Percentiles rank a stretch among this genome's conserved stretches.
Conservation (phyloP, 345 rosid species). For the Dovyalis caffra region DNA sequence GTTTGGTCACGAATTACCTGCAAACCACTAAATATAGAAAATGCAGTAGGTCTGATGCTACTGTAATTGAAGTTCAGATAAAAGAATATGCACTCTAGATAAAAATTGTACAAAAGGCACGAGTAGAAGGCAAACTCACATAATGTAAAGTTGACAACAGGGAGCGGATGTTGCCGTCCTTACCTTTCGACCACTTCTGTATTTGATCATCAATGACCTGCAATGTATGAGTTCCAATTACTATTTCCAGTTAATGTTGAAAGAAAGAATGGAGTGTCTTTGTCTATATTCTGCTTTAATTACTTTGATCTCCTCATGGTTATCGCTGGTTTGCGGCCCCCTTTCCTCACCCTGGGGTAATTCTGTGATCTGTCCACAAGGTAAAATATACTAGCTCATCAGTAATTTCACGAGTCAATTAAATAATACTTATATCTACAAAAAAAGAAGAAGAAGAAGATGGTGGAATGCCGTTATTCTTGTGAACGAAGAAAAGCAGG, state of each 20-base stretch:
- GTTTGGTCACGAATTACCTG: not conserved
- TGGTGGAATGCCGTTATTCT: not conserved
- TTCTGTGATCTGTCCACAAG: conserved; percentile 54
- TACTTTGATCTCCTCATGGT: conserved; percentile 53
- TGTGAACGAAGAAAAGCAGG: not conserved
- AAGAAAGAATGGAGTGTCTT: not conserved
- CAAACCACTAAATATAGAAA: not conserved
- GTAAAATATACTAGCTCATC: conserved; percentile 9
- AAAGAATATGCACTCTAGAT: not conserved
- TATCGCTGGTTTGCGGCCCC: conserved; percentile 23
- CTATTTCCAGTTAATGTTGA: not conserved
- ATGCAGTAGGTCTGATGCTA: not conserved
- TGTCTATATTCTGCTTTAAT: conserved; percentile 6
- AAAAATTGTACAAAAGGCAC: not conserved
- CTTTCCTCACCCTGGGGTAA: conserved; percentile 41
- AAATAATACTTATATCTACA: not conserved
- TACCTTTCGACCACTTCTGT: conserved; percentile 73
- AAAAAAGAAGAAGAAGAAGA: not conserved
- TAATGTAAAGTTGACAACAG: conserved; percentile 83
- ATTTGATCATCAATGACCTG: conserved; percentile 69
- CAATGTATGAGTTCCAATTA: conserved; percentile 16
- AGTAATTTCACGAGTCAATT: conserved; percentile 14
- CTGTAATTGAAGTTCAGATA: not conserved
- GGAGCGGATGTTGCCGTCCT: conserved; percentile 88
- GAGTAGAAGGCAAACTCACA: conserved; percentile 45